Base-by-base conservation (phyloP, 306 rosid species). In the Dicorynia guianensis region DNA sequence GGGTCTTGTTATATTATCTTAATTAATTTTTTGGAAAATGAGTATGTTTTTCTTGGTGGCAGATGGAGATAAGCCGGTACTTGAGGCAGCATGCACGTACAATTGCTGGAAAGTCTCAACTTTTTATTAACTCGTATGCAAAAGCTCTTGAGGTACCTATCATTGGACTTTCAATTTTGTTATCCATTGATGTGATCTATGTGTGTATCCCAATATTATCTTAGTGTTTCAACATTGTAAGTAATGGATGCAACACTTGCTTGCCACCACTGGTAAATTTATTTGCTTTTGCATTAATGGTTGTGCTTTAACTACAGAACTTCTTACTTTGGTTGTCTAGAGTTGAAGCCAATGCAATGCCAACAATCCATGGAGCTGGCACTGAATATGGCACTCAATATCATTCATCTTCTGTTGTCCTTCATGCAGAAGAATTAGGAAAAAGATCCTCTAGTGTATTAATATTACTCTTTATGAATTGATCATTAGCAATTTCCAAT, bases 11-110 rank as follows among this genome's bases (percentile, higher is more conserved):
- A 56, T 30, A 43, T 55, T 47, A 6, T 72, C 13, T 55, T 44
- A 13, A 38, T 12, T 18, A 61, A 30, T 7, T 47, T 39, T 64
- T 56, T 71, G 39, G 38, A 25, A 59, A n/a, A 15, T 75, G 18
- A 33, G 67, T 19, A 12, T 46, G 42, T 83, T 61, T 11, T 33
- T 67, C 75, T 25, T 83, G 69, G 44, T 86, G 84, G 65, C 87
- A 96, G 99, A 96, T 96, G 97, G 99, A 96, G 87, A 82, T 96
- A 83, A 96, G 99, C 81, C 92, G 98, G 67, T 90, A 86, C 72
- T 76, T 96, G 82, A 85, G 99, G 87, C 96, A 90, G 74, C 89
- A 96, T 84, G 98, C 99, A 35, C 97, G 97, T 12, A 83, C 91
- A 74, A 92, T 96, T 73, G 92, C 92, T 13, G 99, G 99, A 36